Conservation (phyloP, 495 filamentous ascomycete species). For the Tetracladium setigerum region DNA sequence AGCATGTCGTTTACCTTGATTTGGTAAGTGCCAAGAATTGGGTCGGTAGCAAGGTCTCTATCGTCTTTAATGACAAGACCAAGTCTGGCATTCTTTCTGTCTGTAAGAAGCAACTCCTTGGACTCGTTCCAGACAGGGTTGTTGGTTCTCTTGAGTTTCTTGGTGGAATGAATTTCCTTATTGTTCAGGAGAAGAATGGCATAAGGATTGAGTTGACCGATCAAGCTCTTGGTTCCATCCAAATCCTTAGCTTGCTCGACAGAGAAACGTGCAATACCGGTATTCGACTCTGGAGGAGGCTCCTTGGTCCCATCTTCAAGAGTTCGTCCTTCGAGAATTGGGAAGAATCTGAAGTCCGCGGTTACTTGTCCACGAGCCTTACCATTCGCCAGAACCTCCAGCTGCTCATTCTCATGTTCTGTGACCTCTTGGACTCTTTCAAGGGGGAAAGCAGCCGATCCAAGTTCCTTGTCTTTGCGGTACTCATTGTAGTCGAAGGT, state of each 20-base stretch:
- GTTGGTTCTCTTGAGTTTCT: conserved; percentile 91
- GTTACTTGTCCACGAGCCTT: conserved; percentile 73
- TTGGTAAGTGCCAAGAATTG: conserved; percentile 81
- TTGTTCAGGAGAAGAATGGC: conserved; percentile 80
- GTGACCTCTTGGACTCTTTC: conserved; percentile 69
- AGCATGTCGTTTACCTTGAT: conserved; percentile 92
- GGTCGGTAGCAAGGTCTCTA: conserved; percentile 74
- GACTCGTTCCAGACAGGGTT: conserved; percentile 88
- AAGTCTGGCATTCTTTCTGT: conserved; percentile 80
- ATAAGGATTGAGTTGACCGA: conserved; percentile 87
- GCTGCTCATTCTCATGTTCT: conserved; percentile 73
- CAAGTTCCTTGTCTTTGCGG: conserved; percentile 94
- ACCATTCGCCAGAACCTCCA: conserved; percentile 80
- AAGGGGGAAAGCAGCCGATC: conserved; percentile 72
- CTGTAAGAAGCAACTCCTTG: conserved; percentile 89
- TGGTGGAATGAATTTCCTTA: conserved; percentile 75
- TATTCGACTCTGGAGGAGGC: conserved; percentile 80
- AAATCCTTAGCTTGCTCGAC: conserved; percentile 95
- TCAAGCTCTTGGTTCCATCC: conserved; percentile 79
- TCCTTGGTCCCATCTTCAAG: conserved; percentile 69
- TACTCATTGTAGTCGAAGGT: conserved; percentile 92
- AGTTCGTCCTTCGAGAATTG: conserved; percentile 66
- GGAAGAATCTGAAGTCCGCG: conserved; percentile 90
- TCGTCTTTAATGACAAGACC: conserved; percentile 94
- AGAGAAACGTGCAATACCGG: conserved; percentile 86